Evolutionary conservation across 148 eudicot genomes (phyloP).

Genomic region (Persicaria maculosa): DNA sequence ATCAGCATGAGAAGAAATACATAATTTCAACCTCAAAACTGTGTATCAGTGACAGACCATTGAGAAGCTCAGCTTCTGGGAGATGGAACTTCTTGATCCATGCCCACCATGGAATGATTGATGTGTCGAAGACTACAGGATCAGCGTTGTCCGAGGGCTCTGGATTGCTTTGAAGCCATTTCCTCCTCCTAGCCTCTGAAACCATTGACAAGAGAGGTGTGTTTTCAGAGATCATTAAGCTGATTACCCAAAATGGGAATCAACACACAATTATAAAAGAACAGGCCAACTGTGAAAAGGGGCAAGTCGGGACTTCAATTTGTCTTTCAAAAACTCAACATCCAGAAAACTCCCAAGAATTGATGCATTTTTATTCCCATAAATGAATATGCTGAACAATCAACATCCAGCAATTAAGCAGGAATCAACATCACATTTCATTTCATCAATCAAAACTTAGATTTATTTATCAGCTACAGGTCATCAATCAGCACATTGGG

Average conservation of each 20-base stretch:
- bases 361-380: too few relatives aligned
- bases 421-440: background rate
- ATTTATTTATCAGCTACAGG: too few relatives aligned
- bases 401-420: background rate
- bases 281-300: background rate
- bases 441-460: background rate
- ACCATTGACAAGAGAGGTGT: slow-evolving; percentile 3
- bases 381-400: background rate
- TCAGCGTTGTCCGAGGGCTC: slow-evolving; percentile 71
- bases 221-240: background rate
- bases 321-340: background rate
- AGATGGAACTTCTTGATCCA: slow-evolving; percentile 98
- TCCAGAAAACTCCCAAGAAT: too few relatives aligned
- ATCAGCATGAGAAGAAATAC: background rate
- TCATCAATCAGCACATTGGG: too few relatives aligned
- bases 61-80: slow-evolving; percentile 96
- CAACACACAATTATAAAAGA: background rate
- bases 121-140: slow-evolving; percentile 78
- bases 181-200: slow-evolving; percentile 91
- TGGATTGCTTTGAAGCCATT: slow-evolving; percentile 90
- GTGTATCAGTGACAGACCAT: slow-evolving; percentile 38
- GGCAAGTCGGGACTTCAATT: background rate
- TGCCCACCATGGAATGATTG: slow-evolving; percentile 99
- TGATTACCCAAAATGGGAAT: background rate
- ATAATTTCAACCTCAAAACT: background rate